Base-by-base conservation (phyloP, 108 stramenopile species). In the Skeletonema marinoi region DNA sequence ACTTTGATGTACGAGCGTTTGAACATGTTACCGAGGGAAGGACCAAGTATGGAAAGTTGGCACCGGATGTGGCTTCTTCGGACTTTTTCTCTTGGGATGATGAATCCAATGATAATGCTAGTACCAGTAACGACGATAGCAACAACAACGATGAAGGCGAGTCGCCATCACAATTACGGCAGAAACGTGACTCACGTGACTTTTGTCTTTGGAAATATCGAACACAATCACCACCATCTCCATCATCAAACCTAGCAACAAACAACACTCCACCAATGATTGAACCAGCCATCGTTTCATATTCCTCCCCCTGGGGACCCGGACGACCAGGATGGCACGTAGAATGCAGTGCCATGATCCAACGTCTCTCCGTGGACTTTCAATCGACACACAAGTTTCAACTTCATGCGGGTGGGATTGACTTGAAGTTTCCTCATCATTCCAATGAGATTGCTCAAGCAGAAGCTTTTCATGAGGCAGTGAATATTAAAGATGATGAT, bases 271-370 rank as follows among this genome's bases (percentile, higher is more conserved):
- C 84, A 5, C 67, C 56, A 21, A 86, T 88, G 36, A 31, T 68
- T 30, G 86, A 81, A 68, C 78, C 78, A 3, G 77, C 86, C 48
- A 71, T 65, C 2, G 67, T 93, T n/a, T 82, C 74, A 36, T 99
- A 98, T 95, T 54, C 70, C 14, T 90, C 93, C 9, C 97, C 98
- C 5, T 98, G 97, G 96, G 98, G 98, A 32, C 64, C 74, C 3
- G 99, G 99, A 6, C 85, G 98, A 56, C 98, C 99, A 6, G 99
- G 99, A 3, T 99, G 98, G 99, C 99, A 99, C 75, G 98, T 99
- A 56, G 98, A 99, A 86, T 99, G 98, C 80, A 93, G 90, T 61
- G 98, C 97, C 59, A 98, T 98, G 96, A 93, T 96, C 69, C 54
- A 82, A 54, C 75, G 71, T 4, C 51, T 82, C 1, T 67, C 75